phyloP scores from a whole-genome alignment of 2,329 filamentous ascomycete genomes.

The Sclerotinia borealis region DNA sequence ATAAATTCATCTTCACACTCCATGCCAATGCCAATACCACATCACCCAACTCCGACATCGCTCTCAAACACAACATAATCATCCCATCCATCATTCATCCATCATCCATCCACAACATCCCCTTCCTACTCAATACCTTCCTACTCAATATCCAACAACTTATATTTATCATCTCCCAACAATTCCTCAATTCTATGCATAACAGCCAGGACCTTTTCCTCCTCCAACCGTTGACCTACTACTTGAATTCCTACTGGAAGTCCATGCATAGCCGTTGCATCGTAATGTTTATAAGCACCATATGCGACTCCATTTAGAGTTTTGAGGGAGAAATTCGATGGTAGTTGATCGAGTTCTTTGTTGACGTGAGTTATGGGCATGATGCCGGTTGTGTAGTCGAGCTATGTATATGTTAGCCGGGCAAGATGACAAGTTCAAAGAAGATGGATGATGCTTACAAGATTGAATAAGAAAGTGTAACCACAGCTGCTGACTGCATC shows the following conservation, averaged over 20 bases:
- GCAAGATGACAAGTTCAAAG: neutral
- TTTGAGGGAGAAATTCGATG: conserved; percentile 51
- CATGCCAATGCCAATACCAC: neutral
- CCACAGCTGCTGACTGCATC: conserved; percentile 81
- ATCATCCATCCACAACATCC: neutral
- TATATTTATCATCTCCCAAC: conserved; percentile 52
- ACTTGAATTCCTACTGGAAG: conserved; percentile 68
- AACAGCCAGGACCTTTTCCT: conserved; percentile 33
- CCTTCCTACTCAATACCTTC: neutral
- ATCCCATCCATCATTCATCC: neutral
- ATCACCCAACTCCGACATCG: neutral
- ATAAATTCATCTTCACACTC: neutral
- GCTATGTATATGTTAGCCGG: conserved; percentile 37
- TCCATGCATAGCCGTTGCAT: conserved; percentile 77
- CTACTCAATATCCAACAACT: conserved; percentile 40
- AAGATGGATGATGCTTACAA: conserved; percentile 52
- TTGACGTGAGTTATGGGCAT: conserved; percentile 84
- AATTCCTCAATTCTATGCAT: conserved; percentile 59
- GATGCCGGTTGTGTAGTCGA: conserved; percentile 81
- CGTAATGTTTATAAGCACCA: conserved; percentile 82
- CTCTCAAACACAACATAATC: neutral
- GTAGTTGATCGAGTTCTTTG: conserved; percentile 57
- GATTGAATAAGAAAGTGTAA: conserved; percentile 89
- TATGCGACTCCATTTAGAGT: conserved; percentile 72
- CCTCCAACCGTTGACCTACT: conserved; percentile 31